Conservation (phyloP, 2,329 filamentous ascomycete genomes). For the Rachicladosporium sp. region DNA sequence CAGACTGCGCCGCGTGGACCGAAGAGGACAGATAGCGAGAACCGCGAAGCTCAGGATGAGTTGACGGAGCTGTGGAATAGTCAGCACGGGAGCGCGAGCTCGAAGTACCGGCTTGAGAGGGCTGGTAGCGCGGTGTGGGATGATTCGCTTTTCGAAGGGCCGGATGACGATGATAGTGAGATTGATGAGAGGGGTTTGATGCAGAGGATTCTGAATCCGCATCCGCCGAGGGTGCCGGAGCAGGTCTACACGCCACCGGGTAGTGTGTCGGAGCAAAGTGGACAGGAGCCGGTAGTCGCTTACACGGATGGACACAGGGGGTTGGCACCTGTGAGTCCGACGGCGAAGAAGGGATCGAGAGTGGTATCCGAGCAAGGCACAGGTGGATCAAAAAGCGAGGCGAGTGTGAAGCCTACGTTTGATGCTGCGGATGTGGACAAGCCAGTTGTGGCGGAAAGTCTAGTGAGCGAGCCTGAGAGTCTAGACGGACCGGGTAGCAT, state of each 20-base stretch:
- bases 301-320: constrained; percentile 27
- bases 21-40: constrained; percentile 35
- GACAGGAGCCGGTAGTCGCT: constrained; percentile 3
- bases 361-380: constrained; percentile 5
- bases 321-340: constrained; percentile 17
- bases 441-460: constrained; percentile 7
- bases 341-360: constrained; percentile 4
- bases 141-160: constrained; percentile 35
- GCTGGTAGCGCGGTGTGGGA: constrained; percentile 34
- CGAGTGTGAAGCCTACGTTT: constrained; percentile 9
- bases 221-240: constrained; percentile 14
- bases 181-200: constrained; percentile 23
- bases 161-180: constrained; percentile 34
- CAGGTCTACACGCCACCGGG: constrained; percentile 9
- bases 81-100: constrained; percentile 15
- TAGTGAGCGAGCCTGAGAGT: constrained; percentile 17
- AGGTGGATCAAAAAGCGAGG: constrained; percentile 1
- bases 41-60: constrained; percentile 33
- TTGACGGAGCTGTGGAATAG: constrained; percentile 24
- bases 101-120: constrained; percentile 20
- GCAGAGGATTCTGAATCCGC: constrained; percentile 18
- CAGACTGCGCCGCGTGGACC: constrained; percentile 27
- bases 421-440: constrained; percentile 9
- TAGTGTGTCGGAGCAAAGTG: constrained; percentile 1
- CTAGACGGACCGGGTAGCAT: constrained; percentile 11